These are phyloP conservation scores for Cynanchum wilfordii DNA, from an alignment of 257 asterid genomes.

Conservation along the genomic window DNA sequence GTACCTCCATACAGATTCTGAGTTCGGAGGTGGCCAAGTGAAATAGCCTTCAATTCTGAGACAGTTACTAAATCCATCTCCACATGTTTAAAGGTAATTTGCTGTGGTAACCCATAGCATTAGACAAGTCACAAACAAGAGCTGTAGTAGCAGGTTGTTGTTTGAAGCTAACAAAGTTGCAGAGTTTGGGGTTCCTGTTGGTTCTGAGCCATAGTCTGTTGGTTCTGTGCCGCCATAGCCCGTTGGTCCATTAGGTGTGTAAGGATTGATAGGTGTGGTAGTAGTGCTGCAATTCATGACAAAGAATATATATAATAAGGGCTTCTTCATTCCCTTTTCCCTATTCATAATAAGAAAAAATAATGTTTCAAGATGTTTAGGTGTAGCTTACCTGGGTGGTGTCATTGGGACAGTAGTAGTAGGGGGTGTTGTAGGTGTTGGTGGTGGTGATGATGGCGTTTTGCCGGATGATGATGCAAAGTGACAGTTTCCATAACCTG, in stretches of 20 bases:
- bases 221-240: slow-evolving; percentile 55
- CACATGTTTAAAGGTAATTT: slow-evolving; percentile 39
- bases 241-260: slow-evolving; percentile 49
- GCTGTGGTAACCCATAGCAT: slow-evolving; percentile 31
- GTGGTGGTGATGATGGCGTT: slow-evolving; percentile 16
- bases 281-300: slow-evolving; percentile 53
- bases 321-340: slow-evolving; percentile 7
- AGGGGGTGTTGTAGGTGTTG: slow-evolving; percentile 26
- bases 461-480: slow-evolving; percentile 37
- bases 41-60: slow-evolving; percentile 33
- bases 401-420: slow-evolving; percentile 30
- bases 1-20: slow-evolving; percentile 42
- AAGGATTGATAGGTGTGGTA: slow-evolving; percentile 50
- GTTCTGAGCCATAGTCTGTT: slow-evolving; percentile 48
- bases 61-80: slow-evolving; percentile 28
- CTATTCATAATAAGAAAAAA: not conserved
- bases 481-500: slow-evolving; percentile 84
- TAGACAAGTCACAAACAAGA: slow-evolving; percentile 34
- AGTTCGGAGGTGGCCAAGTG: slow-evolving; percentile 34
- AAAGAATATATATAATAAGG: slow-evolving; percentile 18
- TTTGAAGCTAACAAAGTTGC: slow-evolving; percentile 35
- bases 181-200: slow-evolving; percentile 70
- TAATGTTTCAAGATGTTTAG: not conserved
- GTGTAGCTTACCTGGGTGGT: slow-evolving; percentile 65
- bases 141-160: slow-evolving; percentile 26